Evolutionary conservation across 1,139 yeast genomes (phyloP), one percentile per base, ranked within the genome.

Genomic region (Petasospora rhodanensis): DNA sequence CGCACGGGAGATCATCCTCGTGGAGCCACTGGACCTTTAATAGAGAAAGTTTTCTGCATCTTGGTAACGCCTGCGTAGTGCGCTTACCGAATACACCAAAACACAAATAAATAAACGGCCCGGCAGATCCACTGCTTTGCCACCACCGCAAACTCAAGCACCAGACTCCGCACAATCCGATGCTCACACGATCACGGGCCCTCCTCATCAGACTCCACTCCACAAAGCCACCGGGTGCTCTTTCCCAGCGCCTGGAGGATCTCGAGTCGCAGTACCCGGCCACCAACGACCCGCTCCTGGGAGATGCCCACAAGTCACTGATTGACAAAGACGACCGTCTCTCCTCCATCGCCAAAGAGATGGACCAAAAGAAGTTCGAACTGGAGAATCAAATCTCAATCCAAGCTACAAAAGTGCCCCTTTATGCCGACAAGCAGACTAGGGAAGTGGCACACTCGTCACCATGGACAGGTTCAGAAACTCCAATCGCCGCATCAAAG

Each of bases 401-500:
- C 23, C 60, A 62, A 19, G 40, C 61, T 26, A 46, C 66, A 14
- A 56, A 59, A 37, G 40, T 72, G 9, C 76, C 78, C 1, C 29
- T 39, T 0, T 58, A 56, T 43, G 70, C 73, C 0, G 67, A 73
- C 31, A 72, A 70, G 36, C 77, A 72, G 25, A 67, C 77, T 0
- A 58, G 64, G 37, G 79, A 75, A 2, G 61, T 73, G 3, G 86
- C 86, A 1, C 51, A 61, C 34, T 51, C 73, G 0, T 47, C 49
- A 17, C 85, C 89, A 0, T 86, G 95, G 95, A 62, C 59, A 0
- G 95, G 95, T 0, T 52, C 61, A 1, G 94, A 84, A 46, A 44
- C 63, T 1, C 49, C 52, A 0, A 45, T 56, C 3, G 87, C 79
- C 41, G 59, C 77, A 3, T 69, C 70, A 18, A 50, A 73, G 20